phyloP scores from a whole-genome alignment of 2,329 filamentous ascomycete species.

The Periglandula ipomoeae region DNA sequence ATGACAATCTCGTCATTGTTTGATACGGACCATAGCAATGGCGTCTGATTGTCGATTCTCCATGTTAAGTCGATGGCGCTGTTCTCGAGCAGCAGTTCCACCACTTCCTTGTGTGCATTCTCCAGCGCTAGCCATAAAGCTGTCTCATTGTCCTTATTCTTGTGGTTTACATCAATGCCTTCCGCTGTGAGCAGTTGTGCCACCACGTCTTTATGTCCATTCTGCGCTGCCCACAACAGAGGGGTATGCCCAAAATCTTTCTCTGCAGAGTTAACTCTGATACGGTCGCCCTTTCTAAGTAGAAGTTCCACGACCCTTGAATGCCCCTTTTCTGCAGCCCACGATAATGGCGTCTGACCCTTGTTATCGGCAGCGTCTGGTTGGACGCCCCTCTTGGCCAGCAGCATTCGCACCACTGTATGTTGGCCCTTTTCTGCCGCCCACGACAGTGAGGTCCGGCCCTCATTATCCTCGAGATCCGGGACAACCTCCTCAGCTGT shows the following conservation, averaged over 20 bases:
- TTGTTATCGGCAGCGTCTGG: background rate
- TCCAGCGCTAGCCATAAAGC: background rate
- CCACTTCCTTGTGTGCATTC: background rate
- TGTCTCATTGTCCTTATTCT: background rate
- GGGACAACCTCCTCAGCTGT: too few relatives aligned
- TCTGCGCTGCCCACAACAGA: background rate
- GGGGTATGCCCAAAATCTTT: background rate
- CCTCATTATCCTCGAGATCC: background rate
- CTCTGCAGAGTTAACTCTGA: background rate
- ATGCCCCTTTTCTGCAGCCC: background rate
- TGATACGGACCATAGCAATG: too few relatives aligned
- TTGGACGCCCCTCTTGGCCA: background rate
- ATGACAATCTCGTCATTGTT: too few relatives aligned
- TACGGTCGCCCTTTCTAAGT: background rate
- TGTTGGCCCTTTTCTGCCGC: background rate
- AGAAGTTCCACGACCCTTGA: background rate
- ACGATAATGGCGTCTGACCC: background rate
- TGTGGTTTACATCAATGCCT: background rate
- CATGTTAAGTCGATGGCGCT: background rate
- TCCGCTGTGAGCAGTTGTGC: background rate
- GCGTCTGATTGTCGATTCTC: too few relatives aligned
- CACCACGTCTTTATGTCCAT: background rate
- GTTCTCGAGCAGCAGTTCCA: background rate
- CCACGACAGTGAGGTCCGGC: background rate
- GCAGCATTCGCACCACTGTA: background rate